Percentiles rank a stretch among this genome's conserved stretches.
Evolutionary conservation across 2,329 filamentous ascomycete species (phyloP).

Genomic region (Alternaria brassicicola): DNA sequence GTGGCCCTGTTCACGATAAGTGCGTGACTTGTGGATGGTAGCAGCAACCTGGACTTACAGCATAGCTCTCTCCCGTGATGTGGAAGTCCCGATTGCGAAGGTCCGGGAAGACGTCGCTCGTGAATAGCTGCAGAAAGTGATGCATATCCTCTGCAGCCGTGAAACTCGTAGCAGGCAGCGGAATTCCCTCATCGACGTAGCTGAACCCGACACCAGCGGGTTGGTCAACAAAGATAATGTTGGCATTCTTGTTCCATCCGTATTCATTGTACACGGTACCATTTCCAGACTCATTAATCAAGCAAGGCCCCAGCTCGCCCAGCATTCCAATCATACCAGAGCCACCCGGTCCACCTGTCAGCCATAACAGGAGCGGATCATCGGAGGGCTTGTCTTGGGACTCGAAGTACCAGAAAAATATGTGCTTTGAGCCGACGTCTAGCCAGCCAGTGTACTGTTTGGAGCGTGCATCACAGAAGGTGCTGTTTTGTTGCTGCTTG

Average conservation of each 20-base stretch:
- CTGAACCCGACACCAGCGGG: slow-evolving; percentile 50
- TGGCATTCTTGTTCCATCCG: slow-evolving; percentile 48
- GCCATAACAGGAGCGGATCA: slow-evolving; percentile 50
- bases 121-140: slow-evolving; percentile 57
- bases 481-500: slow-evolving; percentile 41
- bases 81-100: slow-evolving; percentile 50
- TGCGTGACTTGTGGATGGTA: not conserved
- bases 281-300: slow-evolving; percentile 48
- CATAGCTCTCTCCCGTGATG: slow-evolving; percentile 59
- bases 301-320: slow-evolving; percentile 48
- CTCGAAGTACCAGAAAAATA: slow-evolving; percentile 57
- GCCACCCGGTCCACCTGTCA: slow-evolving; percentile 50
- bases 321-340: slow-evolving; percentile 47
- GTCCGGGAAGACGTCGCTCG: slow-evolving; percentile 54
- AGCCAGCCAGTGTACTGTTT: slow-evolving; percentile 48
- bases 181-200: slow-evolving; percentile 46
- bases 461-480: slow-evolving; percentile 43
- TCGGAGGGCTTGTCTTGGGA: slow-evolving; percentile 46
- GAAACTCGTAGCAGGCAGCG: slow-evolving; percentile 49
- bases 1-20: slow-evolving; percentile 47
- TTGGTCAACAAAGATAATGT: slow-evolving; percentile 48
- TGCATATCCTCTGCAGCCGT: slow-evolving; percentile 57
- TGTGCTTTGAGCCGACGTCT: slow-evolving; percentile 50
- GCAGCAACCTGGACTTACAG: slow-evolving; percentile 37
- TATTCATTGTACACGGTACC: slow-evolving; percentile 49